phyloP scores from a whole-genome alignment of 2,329 filamentous ascomycete species.

The Alternaria ethzedia region DNA sequence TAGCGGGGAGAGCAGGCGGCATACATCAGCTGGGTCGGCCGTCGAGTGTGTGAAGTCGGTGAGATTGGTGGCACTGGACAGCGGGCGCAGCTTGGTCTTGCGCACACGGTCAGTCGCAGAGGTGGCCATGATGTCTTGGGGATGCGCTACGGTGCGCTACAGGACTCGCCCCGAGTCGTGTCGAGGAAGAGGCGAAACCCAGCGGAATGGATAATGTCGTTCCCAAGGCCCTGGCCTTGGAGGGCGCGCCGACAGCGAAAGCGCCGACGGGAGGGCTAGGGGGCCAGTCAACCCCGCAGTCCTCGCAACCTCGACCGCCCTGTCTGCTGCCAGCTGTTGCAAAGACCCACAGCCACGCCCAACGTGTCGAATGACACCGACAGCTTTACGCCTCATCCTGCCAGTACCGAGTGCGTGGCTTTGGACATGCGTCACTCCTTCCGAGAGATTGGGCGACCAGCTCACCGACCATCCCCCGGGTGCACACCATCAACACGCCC shows the following conservation, averaged over 20 bases:
- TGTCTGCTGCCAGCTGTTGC: conserved; percentile 10
- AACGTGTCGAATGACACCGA: conserved; percentile 12
- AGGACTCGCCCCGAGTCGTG: conserved; percentile 14
- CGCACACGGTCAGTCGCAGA: conserved; percentile 1
- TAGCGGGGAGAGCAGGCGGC: conserved; percentile 14
- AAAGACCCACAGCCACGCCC: conserved; percentile 10
- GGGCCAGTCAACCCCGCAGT: conserved; percentile 17
- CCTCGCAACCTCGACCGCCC: conserved; percentile 15
- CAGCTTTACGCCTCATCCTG: conserved; percentile 11
- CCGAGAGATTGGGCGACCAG: conserved; percentile 11
- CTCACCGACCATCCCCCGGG: conserved; percentile 12
- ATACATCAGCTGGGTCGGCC: conserved; percentile 22
- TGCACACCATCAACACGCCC: conserved; percentile 6
- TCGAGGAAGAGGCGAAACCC: conserved; percentile 23
- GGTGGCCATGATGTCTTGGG: conserved; percentile 14
- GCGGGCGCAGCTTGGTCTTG: conserved; percentile 19
- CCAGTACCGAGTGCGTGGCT: conserved; percentile 9
- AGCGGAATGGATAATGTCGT: conserved; percentile 22
- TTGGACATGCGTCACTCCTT: conserved; percentile 6
- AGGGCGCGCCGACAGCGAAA: conserved; percentile 15
- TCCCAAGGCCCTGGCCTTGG: conserved; percentile 26
- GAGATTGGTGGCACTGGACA: conserved; percentile 28
- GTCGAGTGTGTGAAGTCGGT: conserved; percentile 26
- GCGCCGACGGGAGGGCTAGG: conserved; percentile 18
- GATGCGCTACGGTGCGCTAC: conserved; percentile 5